Base-by-base conservation (phyloP, 192 early-diverging fungal species). In the Phlyctochytrium planicorne region DNA sequence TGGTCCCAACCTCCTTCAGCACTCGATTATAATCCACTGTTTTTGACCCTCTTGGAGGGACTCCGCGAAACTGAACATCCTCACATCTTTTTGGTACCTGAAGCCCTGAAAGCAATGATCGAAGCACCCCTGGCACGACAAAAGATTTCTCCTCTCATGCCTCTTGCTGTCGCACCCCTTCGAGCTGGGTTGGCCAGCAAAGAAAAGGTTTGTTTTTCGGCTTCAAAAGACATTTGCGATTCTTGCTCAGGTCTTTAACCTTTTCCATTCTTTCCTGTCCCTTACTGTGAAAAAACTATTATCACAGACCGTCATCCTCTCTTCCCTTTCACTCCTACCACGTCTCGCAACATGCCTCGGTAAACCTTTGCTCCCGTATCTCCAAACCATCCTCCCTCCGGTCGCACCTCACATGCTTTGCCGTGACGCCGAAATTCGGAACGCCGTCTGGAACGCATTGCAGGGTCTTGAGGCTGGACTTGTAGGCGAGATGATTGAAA, bases 1-100 rank as follows among this genome's bases (percentile, higher is more conserved):
- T 78, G 76, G 76, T 34, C 61, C 34, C 66, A 70, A 50, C 63
- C 59, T 3, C 31, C 69, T 14, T 2, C 4, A 1, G 52, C 67
- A 1, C 53, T 78, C 3, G 47, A 53, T 20, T 78, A 74, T 59
- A 73, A 78, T 59, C 76, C 76, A 2, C 66, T 78, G 0, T 67
- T 78, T 1, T 20, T 74, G 24, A 78, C 66, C 2, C 71, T 78
- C 33, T 53, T 68, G 12, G 69, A 71, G 34, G 76, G 76, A 12
- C 66, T 78, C 36, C 67, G 67, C 47, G 76, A 78, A 66, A 71
- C 59, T 29, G 57, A 70, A 30, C 76, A 78, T 55, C 76, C 76
- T 16, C 73, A 60, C 71, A 50, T 47, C 25, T 67, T 67, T 33
- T 56, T 78, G 4, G 76, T 78, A 20, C 70, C 71, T 20, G 36